These are phyloP conservation scores for Irineochytrium annulatum DNA, from an alignment of 192 early-diverging fungal species.

Conservation along the genomic window DNA sequence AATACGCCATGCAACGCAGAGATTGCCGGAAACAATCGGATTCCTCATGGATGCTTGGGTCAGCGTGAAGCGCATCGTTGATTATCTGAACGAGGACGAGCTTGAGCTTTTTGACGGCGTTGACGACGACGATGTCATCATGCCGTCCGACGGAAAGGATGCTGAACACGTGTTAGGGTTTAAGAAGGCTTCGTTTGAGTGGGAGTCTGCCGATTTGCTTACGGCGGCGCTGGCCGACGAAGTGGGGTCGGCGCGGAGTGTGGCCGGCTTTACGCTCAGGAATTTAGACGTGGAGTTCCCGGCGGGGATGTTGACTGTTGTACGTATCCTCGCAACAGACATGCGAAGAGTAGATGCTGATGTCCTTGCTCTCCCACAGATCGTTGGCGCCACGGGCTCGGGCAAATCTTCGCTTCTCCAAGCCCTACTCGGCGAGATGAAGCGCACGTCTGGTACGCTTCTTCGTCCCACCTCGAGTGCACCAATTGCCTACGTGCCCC, in stretches of 20 bases:
- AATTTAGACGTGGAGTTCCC: constrained; percentile 70
- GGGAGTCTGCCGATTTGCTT: too few relatives aligned
- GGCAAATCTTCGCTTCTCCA: constrained; percentile 74
- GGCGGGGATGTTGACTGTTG: constrained; percentile 62
- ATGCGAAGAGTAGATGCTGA: too few relatives aligned
- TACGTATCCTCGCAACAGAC: too few relatives aligned
- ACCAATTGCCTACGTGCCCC: constrained; percentile 69
- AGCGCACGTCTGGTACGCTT: constrained; percentile 3
- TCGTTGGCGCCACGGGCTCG: constrained; percentile 72
- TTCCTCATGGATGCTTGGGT: constrained; percentile 39
- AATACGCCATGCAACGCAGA: constrained; percentile 39
- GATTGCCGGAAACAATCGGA: constrained; percentile 51
- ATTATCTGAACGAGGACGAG: constrained; percentile 10
- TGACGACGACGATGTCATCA: too few relatives aligned
- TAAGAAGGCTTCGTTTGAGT: constrained; percentile 14
- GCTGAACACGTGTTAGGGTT: constrained; percentile 12
- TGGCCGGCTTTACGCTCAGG: constrained; percentile 44
- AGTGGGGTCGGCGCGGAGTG: not conserved
- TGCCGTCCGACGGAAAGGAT: too few relatives aligned
- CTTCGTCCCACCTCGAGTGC: not conserved
- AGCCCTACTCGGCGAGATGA: constrained; percentile 39
- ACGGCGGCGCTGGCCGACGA: not conserved
- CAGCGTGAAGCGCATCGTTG: constrained; percentile 37
- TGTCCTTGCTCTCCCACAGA: too few relatives aligned
- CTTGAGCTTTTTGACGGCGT: constrained; percentile 5